These are phyloP conservation scores for Parmelia sp. DNA, from an alignment of 495 filamentous ascomycete species.

Conservation along the genomic window DNA sequence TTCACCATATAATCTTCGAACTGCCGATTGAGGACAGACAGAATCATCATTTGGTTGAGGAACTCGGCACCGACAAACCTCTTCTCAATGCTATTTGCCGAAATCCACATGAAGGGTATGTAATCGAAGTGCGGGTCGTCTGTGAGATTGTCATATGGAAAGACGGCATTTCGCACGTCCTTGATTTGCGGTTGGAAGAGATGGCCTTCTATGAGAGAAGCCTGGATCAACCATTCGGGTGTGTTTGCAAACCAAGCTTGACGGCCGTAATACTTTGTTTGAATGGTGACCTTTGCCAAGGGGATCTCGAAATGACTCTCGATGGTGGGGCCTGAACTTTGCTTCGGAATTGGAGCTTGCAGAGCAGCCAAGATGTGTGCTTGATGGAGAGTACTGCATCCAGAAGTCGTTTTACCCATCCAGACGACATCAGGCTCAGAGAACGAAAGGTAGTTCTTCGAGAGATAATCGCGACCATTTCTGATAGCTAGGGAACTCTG, in stretches of 20 bases:
- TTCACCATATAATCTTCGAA: constrained; percentile 38
- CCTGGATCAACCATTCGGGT: constrained; percentile 21
- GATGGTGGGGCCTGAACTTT: constrained; percentile 10
- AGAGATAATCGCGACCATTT: constrained; percentile 14
- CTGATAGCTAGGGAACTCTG: constrained; percentile 18
- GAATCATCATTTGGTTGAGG: constrained; percentile 38
- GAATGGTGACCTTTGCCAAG: constrained; percentile 18
- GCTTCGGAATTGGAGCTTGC: constrained; percentile 11
- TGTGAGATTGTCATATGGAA: constrained; percentile 11
- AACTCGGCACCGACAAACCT: constrained; percentile 15
- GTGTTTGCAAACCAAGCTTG: constrained; percentile 18
- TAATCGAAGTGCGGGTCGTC: constrained; percentile 21
- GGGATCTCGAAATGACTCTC: constrained; percentile 23
- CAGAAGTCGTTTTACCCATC: constrained; percentile 20
- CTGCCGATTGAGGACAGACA: constrained; percentile 36
- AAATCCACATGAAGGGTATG: constrained; percentile 21
- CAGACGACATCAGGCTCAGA: constrained; percentile 22
- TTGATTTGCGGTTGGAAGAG: constrained; percentile 23
- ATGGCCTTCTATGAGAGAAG: constrained; percentile 21
- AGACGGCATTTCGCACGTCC: constrained; percentile 14
- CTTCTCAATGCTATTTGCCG: constrained; percentile 15
- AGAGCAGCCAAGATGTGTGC: constrained; percentile 22
- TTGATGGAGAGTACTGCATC: constrained; percentile 17
- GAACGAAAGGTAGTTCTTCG: constrained; percentile 12
- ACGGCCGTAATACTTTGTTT: constrained; percentile 20